Evolutionary conservation across 257 asterid genomes (phyloP), one percentile per base, ranked within the genome.

Genomic region (Perilla frutescens): DNA sequence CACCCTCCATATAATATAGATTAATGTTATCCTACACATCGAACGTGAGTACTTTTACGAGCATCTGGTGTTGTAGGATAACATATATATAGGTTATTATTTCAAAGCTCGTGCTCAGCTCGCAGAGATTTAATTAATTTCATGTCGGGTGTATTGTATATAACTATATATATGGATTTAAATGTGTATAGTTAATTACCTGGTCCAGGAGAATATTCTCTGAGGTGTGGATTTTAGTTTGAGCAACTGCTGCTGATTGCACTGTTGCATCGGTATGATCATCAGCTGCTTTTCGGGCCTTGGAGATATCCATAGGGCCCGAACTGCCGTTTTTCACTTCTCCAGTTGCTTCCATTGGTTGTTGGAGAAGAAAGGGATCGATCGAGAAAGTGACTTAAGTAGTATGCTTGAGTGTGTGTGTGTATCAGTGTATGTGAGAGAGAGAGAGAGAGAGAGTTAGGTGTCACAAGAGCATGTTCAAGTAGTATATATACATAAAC

Each of bases 221-320:
- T 2, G 80, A 62, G 54, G 39, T 34, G 44, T 51, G 76, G 6
- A 60, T 12, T 58, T 77, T 77, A 14, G 72, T 5, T 43, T 20
- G 40, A 41, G 77, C 47, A 40, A 59, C 44, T 10, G 62, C 54
- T 15, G 55, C 10, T 9, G 9, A 43, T 43, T 43, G 48, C 48
- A 61, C 53, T 43, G 76, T 44, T 43, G 43, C 81, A 70, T 62
- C 68, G 60, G 61, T 34, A 36, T 47, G 11, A 54, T 26, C 59
- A 7, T 34, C 44, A 26, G 36, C 14, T 45, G 73, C 51, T 58
- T 5, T 66, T 59, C 54, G 67, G 48, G 72, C 66, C 65, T 45
- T 20, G 20, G 68, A 26, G 3, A 56, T 36, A 8, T 56, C 55
- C 57, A 58, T 75, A 14, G 53, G 69, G 70, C 66, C 76, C 55